phyloP scores from a whole-genome alignment of 1,284 basidiomycete genomes.

The Amylostereum chailletii region DNA sequence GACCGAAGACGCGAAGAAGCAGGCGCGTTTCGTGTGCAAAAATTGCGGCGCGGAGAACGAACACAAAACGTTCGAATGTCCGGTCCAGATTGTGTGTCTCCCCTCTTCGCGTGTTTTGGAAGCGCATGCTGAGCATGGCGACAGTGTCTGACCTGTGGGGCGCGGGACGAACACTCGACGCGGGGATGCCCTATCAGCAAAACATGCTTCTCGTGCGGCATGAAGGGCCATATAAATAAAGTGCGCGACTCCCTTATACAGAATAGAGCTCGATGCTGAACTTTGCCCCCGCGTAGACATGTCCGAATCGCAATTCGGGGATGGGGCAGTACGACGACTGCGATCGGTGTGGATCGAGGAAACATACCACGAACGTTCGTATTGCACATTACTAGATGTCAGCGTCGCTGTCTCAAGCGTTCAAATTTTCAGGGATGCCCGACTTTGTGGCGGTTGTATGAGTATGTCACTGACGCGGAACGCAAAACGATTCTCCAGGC shows the following conservation, averaged over 20 bases:
- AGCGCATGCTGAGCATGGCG: background rate
- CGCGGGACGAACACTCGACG: constrained; percentile 76
- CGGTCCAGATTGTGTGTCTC: constrained; percentile 54
- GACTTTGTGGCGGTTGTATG: constrained; percentile 81
- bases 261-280: background rate
- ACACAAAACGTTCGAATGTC: constrained; percentile 55
- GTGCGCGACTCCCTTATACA: constrained; percentile 29
- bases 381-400: background rate
- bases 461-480: constrained; percentile 57
- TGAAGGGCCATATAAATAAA: constrained; percentile 76
- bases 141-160: constrained; percentile 85
- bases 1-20: constrained; percentile 25
- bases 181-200: constrained; percentile 80
- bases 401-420: background rate
- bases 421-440: constrained; percentile 70
- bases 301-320: constrained; percentile 53
- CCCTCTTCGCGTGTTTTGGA: constrained; percentile 3
- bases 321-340: constrained; percentile 43
- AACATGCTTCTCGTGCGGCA: constrained; percentile 80
- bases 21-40: constrained; percentile 51
- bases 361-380: constrained; percentile 65
- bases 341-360: constrained; percentile 63
- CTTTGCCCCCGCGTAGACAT: constrained; percentile 41
- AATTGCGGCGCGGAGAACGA: constrained; percentile 63
- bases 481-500: constrained; percentile 37